Evolutionary conservation across 352 stramenopile species (phyloP).

Genomic region (Nannochloropsis limnetica): DNA sequence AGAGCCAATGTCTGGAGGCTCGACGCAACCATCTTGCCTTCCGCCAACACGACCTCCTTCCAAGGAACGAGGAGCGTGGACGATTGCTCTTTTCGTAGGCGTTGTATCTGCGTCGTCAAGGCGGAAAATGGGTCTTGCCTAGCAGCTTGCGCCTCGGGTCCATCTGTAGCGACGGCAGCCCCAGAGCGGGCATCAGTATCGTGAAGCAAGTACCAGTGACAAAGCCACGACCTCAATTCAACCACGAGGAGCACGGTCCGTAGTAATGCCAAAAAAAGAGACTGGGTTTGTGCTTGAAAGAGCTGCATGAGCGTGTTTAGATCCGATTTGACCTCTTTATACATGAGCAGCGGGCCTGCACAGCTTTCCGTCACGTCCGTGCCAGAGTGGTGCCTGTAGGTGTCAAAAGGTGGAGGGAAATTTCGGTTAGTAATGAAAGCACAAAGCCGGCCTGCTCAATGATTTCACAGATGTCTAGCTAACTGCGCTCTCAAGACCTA

Average conservation of each 20-base stretch:
- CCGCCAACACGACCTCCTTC: neutral
- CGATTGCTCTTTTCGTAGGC: neutral
- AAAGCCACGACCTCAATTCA: neutral
- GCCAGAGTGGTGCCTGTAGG: neutral
- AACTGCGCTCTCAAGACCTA: neutral
- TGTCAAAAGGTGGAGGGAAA: neutral
- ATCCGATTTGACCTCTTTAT: neutral
- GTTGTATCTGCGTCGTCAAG: neutral
- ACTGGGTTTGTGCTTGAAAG: neutral
- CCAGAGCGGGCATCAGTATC: neutral
- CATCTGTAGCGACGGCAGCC: neutral
- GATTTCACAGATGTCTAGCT: neutral
- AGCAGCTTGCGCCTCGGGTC: neutral
- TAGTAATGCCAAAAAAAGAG: neutral
- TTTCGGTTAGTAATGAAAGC: no score
- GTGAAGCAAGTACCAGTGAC: neutral
- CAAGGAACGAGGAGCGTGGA: neutral
- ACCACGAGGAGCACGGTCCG: neutral
- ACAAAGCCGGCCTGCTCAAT: no score
- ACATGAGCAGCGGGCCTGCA: neutral
- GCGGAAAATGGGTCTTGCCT: neutral
- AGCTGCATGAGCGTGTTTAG: slow-evolving; percentile 4
- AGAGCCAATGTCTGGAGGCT: neutral
- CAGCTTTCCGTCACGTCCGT: neutral
- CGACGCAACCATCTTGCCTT: neutral